Base-by-base conservation (phyloP, 495 filamentous ascomycete species). In the Annulohypoxylon bovei region DNA sequence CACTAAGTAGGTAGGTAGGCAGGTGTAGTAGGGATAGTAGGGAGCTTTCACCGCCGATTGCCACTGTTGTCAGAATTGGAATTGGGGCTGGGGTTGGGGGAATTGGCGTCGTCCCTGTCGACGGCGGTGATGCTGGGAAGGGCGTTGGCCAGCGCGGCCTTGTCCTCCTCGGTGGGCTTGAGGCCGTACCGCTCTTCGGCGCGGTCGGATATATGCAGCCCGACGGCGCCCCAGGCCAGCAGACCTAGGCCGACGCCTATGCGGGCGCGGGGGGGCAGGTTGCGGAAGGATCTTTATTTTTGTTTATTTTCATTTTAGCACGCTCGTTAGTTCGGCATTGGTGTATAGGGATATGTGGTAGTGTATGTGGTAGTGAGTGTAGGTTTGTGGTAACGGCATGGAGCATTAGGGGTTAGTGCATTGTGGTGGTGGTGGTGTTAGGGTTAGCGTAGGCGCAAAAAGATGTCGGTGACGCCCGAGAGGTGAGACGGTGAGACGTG, bases 131-230 rank as follows among this genome's bases (percentile, higher is more conserved):
- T 79, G 56, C 73, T 74, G n/a, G 83, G 82, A 37, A 75, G 64
- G 9, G 75, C 39, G 67, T 72, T 76, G 18, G 76, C 75, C 57
- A 85, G 72, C 23, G 66, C 79, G 14, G 69, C 80, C 67, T 75
- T 77, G 69, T 84, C 83, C 23, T 78, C 74, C 57, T 83, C 81
- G 16, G 81, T 84, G 11, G 83, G 80, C 52, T 71, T 80, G 56
- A 77, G 76, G 52, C 82, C 81, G 27, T 81, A 77, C 50, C 72
- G 77, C 44, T 81, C 77, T 63, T 83, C 83, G 33, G 76, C 72
- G 60, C 74, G 76, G 71, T 82, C 81, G 28, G 74, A 71, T 8
- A 83, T 44, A 16, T 78, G 73, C 35, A 82, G 76, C 11, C 83
- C 83, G 37, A 80, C 66, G 40, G 70, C 47, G 16, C 83, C 82